Evolutionary conservation across 2,329 filamentous ascomycete genomes (phyloP).

Genomic region (Sordariomycetes sp.): DNA sequence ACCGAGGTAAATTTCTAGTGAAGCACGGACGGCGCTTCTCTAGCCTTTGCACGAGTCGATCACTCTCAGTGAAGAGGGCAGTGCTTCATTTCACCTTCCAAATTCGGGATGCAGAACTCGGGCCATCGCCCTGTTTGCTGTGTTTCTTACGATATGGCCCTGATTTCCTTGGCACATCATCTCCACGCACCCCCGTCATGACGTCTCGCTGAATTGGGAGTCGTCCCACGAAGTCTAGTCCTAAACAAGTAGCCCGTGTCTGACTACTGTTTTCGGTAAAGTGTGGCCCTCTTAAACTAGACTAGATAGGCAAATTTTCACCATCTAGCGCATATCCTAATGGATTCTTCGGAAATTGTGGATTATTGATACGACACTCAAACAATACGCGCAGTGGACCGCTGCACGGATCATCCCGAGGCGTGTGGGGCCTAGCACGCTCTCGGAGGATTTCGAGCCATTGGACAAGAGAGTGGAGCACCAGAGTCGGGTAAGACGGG

Average conservation of each 20-base stretch:
- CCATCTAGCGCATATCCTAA: too few species aligned
- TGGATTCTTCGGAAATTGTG: slow-evolving; percentile 3
- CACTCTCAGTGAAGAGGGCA: background rate
- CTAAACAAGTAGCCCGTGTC: too few species aligned
- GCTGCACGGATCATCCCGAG: too few species aligned
- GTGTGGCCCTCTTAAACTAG: too few species aligned
- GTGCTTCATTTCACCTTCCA: background rate
- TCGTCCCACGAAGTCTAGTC: background rate
- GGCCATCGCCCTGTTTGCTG: background rate
- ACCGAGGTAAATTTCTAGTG: background rate
- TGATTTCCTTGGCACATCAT: background rate
- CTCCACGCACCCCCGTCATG: background rate
- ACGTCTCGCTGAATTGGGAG: background rate
- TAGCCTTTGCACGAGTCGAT: background rate
- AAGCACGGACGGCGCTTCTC: background rate
- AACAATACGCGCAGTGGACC: too few species aligned
- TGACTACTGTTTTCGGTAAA: too few species aligned
- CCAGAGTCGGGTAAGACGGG: too few species aligned
- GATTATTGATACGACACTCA: too few species aligned
- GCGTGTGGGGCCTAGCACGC: too few species aligned
- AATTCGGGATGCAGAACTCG: background rate
- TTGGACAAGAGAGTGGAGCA: too few species aligned
- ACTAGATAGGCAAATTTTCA: too few species aligned
- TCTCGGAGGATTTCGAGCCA: too few species aligned
- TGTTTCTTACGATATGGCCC: background rate